Evolutionary conservation across 306 rosid species (phyloP).

Genomic region (Cicer arietinum): DNA sequence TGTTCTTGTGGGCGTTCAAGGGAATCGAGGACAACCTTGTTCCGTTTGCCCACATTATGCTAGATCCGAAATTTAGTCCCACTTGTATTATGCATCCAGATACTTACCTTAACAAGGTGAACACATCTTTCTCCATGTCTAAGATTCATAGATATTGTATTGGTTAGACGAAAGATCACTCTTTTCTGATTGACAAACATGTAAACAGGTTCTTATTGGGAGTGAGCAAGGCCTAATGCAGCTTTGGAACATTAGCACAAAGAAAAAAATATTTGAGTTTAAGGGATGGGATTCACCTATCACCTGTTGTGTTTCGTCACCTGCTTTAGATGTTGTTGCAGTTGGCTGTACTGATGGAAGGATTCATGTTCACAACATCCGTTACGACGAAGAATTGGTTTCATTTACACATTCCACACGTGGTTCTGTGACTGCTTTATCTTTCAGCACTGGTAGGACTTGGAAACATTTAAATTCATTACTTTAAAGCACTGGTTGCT

Average conservation of each 20-base stretch:
- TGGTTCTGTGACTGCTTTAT: conserved; percentile 91
- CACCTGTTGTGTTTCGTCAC: conserved; percentile 79
- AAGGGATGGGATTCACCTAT: conserved; percentile 91
- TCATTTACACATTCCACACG: conserved; percentile 86
- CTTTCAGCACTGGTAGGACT: conserved; percentile 81
- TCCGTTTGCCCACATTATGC: conserved; percentile 62
- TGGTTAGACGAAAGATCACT: neutral
- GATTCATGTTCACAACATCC: conserved; percentile 81
- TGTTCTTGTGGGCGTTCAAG: conserved; percentile 85
- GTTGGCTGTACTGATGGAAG: conserved; percentile 92
- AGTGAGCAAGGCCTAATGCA: conserved; percentile 85
- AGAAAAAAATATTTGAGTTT: conserved; percentile 81
- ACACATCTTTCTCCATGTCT: conserved; percentile 11
- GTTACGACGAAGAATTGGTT: conserved; percentile 76
- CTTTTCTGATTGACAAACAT: conserved; percentile 41
- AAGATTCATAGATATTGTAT: conserved; percentile 25
- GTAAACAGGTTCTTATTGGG: conserved; percentile 79
- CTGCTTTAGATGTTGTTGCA: conserved; percentile 90
- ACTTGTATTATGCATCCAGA: conserved; percentile 87
- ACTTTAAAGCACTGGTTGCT: neutral
- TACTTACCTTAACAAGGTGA: conserved; percentile 90
- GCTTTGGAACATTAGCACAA: conserved; percentile 92
- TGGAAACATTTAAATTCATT: neutral
- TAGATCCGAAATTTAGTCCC: conserved; percentile 63
- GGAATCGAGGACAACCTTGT: conserved; percentile 61